Percentiles rank a stretch among this genome's conserved stretches.
Conservation (phyloP, 2,329 filamentous ascomycete species). For the Trichoderma koningiopsis region DNA sequence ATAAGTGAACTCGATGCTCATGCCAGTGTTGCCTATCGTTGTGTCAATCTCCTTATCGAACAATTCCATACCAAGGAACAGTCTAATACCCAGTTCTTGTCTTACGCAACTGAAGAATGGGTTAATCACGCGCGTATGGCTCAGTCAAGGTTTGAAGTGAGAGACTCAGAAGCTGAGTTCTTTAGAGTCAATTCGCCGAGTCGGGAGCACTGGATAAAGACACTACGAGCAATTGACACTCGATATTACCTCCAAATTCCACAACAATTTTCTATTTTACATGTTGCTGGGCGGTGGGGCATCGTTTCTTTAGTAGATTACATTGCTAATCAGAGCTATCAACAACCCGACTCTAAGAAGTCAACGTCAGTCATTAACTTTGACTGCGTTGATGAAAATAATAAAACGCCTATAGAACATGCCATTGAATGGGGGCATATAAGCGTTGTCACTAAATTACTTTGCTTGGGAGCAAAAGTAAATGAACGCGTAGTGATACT, state of each 20-base stretch:
- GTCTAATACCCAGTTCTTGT: background rate
- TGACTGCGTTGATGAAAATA: too few species aligned
- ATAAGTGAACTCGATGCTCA: background rate
- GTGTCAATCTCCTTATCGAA: constrained; percentile 5
- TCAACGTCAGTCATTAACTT: too few species aligned
- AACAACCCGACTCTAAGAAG: too few species aligned
- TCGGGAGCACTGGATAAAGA: constrained; percentile 13
- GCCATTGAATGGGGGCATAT: too few species aligned
- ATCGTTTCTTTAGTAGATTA: constrained; percentile 20
- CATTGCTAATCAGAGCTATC: background rate
- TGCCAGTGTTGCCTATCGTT: background rate
- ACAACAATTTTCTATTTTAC: constrained; percentile 16
- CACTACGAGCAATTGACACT: too few species aligned
- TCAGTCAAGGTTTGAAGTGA: constrained; percentile 10
- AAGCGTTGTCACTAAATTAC: too few species aligned
- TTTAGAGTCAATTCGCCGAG: constrained; percentile 15
- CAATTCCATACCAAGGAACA: background rate
- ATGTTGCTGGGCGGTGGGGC: constrained; percentile 25
- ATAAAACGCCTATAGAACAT: too few species aligned
- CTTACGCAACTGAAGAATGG: constrained; percentile 19
- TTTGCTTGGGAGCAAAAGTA: too few species aligned
- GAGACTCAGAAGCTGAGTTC: constrained; percentile 11
- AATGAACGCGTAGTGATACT: too few species aligned
- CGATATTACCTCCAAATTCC: background rate
- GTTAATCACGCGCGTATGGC: constrained; percentile 21